Percentiles rank a stretch among this genome's conserved stretches.
These are phyloP conservation scores for Streptanthus diversifolius DNA, from an alignment of 345 rosid genomes.

Conservation along the genomic window DNA sequence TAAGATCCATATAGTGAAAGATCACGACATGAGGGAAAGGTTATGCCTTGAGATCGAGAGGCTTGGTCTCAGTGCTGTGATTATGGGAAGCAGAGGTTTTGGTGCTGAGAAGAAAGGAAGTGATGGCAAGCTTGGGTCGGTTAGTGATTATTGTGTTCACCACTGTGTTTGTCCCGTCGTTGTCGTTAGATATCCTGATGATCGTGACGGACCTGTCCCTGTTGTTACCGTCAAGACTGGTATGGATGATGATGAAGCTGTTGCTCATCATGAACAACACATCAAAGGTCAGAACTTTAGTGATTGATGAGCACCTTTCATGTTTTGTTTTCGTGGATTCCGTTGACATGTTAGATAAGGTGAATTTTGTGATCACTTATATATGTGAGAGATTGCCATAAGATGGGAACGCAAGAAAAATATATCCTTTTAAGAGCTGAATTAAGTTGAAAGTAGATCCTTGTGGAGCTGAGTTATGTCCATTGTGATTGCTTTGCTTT, in stretches of 20 bases:
- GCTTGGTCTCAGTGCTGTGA: slow-evolving; percentile 67
- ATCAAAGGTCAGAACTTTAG: slow-evolving; percentile 33
- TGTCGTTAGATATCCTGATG: slow-evolving; percentile 50
- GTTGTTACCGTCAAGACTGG: slow-evolving; percentile 26
- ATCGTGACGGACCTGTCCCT: slow-evolving; percentile 36
- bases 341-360: slow-evolving; percentile 1
- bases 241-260: slow-evolving; percentile 23
- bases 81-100: slow-evolving; percentile 88
- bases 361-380: background rate
- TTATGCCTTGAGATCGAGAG: slow-evolving; percentile 88
- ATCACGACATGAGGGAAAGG: slow-evolving; percentile 86
- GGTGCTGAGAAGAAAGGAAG: slow-evolving; percentile 53
- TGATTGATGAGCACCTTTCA: slow-evolving; percentile 1
- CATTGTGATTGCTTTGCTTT: background rate
- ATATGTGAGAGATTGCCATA: slow-evolving; percentile 4
- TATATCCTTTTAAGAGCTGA: background rate
- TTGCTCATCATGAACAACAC: slow-evolving; percentile 33
- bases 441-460: background rate
- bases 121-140: slow-evolving; percentile 74
- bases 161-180: slow-evolving; percentile 91
- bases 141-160: slow-evolving; percentile 83
- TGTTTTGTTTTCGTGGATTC: background rate
- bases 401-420: background rate
- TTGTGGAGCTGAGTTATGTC: background rate
- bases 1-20: slow-evolving; percentile 79